Evolutionary conservation across 106 monocot species (phyloP), one percentile per base, ranked within the genome.

Genomic region (Dendrobium nobile): DNA sequence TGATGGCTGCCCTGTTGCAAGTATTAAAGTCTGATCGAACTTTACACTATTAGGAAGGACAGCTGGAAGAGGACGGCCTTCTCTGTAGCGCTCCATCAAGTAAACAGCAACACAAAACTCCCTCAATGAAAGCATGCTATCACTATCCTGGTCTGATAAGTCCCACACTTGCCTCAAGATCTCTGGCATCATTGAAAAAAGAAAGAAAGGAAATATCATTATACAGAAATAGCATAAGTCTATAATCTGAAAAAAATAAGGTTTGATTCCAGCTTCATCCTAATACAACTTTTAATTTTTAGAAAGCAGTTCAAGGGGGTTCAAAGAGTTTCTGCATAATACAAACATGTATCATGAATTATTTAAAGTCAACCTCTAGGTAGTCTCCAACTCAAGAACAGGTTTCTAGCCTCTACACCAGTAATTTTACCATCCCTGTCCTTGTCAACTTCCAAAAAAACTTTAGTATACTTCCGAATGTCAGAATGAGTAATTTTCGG

Each of bases 341-440:
- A 9, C 10, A 44, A 41, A 70, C 8, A 74, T 17, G 43, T 44
- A 74, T 18, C 1, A 74, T 74, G 43, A 19, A 74, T 41, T 19
- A 20, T 9, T 18, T 80, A 40, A 78, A 77, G 47, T 4, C 2
- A 85, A 99, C 98, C 98, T 99, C 95, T 92, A 73, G 98, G 95
- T 84, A 99, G 95, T 78, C 82, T 99, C 98, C 98, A 99, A 87
- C 98, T 99, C 20, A 99, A 82, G 81, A 99, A 99, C 47, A 99
- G 83, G 75, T 88, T 91, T 11, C 95, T 91, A 41, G 95, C 98
- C 84, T 99, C 79, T 64, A 80, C 79, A 48, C 98, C 98, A 33
- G 98, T 93, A 44, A 99, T 93, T 88, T 89, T 99, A 61, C 98
- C 98, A 90, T 99, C 98, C 86, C 93, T 95, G 67, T 99, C 98